Conservation (phyloP, 2,329 filamentous ascomycete species). For the Stromatinia cepivora region DNA sequence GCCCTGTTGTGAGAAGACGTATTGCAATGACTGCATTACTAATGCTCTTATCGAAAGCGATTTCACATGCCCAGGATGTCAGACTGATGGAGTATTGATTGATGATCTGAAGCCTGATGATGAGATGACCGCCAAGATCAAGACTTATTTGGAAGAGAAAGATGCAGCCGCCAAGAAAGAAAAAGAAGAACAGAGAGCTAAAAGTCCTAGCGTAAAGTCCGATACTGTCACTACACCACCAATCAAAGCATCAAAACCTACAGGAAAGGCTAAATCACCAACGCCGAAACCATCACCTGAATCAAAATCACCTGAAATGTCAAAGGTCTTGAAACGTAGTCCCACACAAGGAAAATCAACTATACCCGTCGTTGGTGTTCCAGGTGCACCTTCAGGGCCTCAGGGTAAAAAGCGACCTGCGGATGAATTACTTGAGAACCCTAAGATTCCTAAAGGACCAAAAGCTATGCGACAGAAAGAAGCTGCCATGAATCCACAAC, state of each 20-base stretch:
- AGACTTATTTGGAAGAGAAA: conserved; percentile 65
- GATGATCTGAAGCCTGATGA: conserved; percentile 86
- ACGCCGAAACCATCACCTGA: conserved; percentile 40
- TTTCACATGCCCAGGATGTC: conserved; percentile 91
- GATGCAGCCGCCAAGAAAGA: conserved; percentile 46
- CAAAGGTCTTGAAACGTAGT: conserved; percentile 32
- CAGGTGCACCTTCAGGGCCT: conserved; percentile 20
- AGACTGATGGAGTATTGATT: conserved; percentile 86
- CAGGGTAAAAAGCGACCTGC: conserved; percentile 74
- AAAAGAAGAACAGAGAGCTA: conserved; percentile 47
- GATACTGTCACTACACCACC: conserved; percentile 34
- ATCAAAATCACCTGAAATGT: conserved; percentile 4
- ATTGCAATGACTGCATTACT: conserved; percentile 99
- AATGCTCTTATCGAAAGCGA: conserved; percentile 98
- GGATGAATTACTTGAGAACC: conserved; percentile 67
- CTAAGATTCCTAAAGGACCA: conserved; percentile 63
- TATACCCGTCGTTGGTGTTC: not conserved
- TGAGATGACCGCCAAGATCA: conserved; percentile 75
- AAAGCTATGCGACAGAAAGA: conserved; percentile 61
- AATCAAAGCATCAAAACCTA: conserved; percentile 31
- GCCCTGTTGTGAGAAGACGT: conserved; percentile 96
- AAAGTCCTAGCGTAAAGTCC: conserved; percentile 47
- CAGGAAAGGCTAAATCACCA: conserved; percentile 33
- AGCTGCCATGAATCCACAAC: conserved; percentile 44
- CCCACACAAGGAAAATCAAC: conserved; percentile 26